Evolutionary conservation across 805 yeast species (phyloP), one percentile per base, ranked within the genome.

Genomic region (Zygosaccharomyces bailii): DNA sequence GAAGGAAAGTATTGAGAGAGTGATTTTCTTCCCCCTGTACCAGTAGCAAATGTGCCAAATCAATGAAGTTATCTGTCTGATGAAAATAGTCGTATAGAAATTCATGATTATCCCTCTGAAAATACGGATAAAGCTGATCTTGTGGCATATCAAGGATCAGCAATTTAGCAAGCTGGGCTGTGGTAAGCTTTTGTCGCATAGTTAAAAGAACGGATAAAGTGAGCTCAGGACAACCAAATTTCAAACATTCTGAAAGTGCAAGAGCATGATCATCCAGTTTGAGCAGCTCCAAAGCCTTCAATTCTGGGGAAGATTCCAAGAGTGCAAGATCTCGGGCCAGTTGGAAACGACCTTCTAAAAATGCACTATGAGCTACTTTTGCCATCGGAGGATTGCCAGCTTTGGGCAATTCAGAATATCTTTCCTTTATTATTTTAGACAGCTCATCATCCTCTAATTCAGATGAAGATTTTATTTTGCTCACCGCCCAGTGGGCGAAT

Each of bases 401-500:
- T 11, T 39, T 24, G 2, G 53, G 44, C 11, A 56, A 11, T n/a
- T 21, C 45, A 8, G 25, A 21, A 13, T 43, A 16, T 23, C 50
- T 49, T 4, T 43, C 27, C 5, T 75, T 57, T 0, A 91, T 69
- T 0, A 66, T 54, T 17, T 69, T 59, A 34, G 79, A 75, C 8
- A 91, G 63, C 29, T 78, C 79, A 4, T 71, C 69, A 57, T 91
- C 97, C 1, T 75, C 71, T 14, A 73, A 51, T 21, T 73, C 74
- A 5, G 72, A 55, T 11, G 83, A 81, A 23, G 66, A 65, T 45
- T 72, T 73, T 18, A 90, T 79, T 57, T 86, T 85, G 25, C 75
- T 66, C 46, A 82, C 76, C 4, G 96, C 90, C 98, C 98, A 93
- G 51, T 82, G 75, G 1, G 79, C 71, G 56, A 83, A 84, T 0